Evolutionary conservation across 441 rosid genomes (phyloP), one percentile per base, ranked within the genome.

Genomic region (Populus tomentosa): DNA sequence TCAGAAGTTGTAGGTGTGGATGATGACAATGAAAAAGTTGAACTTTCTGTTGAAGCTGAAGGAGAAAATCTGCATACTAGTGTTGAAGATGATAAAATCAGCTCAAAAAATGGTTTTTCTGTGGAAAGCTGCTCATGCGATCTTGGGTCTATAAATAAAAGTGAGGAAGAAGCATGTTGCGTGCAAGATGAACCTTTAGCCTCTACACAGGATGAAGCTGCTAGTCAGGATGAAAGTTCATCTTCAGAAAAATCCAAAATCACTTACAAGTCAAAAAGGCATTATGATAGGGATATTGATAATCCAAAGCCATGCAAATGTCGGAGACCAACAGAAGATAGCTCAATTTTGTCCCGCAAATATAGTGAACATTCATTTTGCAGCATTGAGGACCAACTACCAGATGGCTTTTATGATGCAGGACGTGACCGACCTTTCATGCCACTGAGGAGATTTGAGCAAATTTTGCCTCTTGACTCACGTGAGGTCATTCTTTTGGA

Each of bases 401-500:
- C 94, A 33, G 98, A 95, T 71, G 99, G 99, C 24, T 95, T 95
- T 85, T 95, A 89, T 85, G 99, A 95, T 87, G 98, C 97, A 4
- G 99, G 99, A 35, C 97, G 99, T 20, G 94, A 95, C 83, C 87
- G 96, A 71, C 97, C 98, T 61, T 95, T 95, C 84, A 78, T 89
- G 97, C 80, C 92, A 20, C 78, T 94, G 65, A 80, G 75, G 66
- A 89, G 80, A 75, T 92, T 90, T 74, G 92, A 94, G 83, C 81
- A 89, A 76, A 75, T 79, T 68, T 80, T 91, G 83, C 89, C 85
- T 67, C 90, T 88, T 30, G 95, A 94, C 56, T 89, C 97, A 16
- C 98, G 99, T 56, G 99, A 95, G 89, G 98, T 95, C 76, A 94
- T 95, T 85, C 95, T 95, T 75, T 75, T 95, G 84, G 99, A 95